A percentile compares a stretch with the other conserved stretches of the same genome.
Evolutionary conservation across 78 protist genomes (phyloP).

Genomic region (Planoprotostelium fungivorum): DNA sequence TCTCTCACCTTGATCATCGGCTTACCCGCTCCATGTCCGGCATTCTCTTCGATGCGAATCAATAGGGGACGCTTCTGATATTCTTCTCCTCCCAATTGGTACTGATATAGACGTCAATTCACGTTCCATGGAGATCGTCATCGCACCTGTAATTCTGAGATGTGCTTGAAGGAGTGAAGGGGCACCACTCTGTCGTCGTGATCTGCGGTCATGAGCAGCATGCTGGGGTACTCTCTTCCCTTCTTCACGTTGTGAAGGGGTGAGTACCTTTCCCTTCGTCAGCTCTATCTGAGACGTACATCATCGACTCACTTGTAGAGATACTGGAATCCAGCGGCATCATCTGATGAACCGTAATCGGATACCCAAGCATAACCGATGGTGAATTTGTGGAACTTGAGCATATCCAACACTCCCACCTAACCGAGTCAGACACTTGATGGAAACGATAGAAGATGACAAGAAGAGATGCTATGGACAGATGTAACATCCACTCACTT

Average conservation of each 20-base stretch:
- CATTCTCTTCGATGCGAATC: slow-evolving; percentile 64
- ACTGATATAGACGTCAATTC: slow-evolving; percentile 37
- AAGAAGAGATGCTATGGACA: slow-evolving; percentile 17
- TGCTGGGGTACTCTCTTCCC: slow-evolving; percentile 51
- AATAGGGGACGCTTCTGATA: slow-evolving; percentile 63
- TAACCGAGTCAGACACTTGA: neutral
- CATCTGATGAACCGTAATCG: slow-evolving; percentile 76
- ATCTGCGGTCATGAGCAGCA: slow-evolving; percentile 74
- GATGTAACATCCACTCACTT: neutral
- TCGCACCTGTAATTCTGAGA: slow-evolving; percentile 33
- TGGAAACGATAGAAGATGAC: neutral
- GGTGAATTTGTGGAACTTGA: slow-evolving; percentile 88
- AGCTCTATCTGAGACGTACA: neutral
- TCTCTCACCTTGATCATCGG: slow-evolving; percentile 13
- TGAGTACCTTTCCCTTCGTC: slow-evolving; percentile 48
- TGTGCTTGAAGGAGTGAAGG: slow-evolving; percentile 81
- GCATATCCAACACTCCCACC: slow-evolving; percentile 89
- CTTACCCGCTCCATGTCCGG: slow-evolving; percentile 74
- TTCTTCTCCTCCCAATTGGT: slow-evolving; percentile 12
- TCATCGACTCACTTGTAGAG: neutral
- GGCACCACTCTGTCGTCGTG: slow-evolving; percentile 95
- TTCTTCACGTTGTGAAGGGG: slow-evolving; percentile 78
- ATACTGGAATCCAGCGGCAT: slow-evolving; percentile 23
- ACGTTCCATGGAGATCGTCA: neutral
- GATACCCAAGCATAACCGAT: slow-evolving; percentile 86